Base-by-base conservation (phyloP, 805 yeast species). In the Spathaspora passalidarum region DNA sequence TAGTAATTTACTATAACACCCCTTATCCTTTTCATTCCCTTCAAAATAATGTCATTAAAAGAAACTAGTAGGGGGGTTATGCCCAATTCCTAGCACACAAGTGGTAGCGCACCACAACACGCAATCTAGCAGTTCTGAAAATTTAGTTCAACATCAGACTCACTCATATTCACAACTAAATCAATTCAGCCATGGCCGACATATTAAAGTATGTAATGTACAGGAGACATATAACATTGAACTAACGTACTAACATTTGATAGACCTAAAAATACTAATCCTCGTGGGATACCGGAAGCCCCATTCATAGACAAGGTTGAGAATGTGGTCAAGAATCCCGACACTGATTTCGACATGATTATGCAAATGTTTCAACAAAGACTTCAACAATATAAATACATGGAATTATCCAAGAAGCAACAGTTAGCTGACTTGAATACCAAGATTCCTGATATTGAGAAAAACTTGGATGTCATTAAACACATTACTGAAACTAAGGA, bases 221-320 rank as follows among this genome's bases (percentile, higher is more conserved):
- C n/a, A n/a, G n/a, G n/a, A 17, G 6, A 3, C 19, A 23, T 29
- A 8, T n/a, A 14, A 9, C 32, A 21, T 21, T 16, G 4, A n/a
- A 20, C 21, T n/a, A 25, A 32, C 11, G n/a, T 43, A 47, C 44
- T 47, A 43, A 47, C 47, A 2, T 29, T 25, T 14, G 4, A 2
- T 34, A 50, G 53, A 45, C 48, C 52, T 16, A 51, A 43, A 40
- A 75, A 80, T 42, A 68, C 82, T 19, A 94, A 94, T 59, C 94
- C 97, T 8, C 78, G 98, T 52, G 99, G 99, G 3, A 94, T 94
- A 47, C 99, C 99, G 5, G 86, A 88, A 60, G 99, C 99, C 1
- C 96, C 95, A 35, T 94, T 94, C 64, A 82, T 94, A 43, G 95
- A 86, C 51, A 80, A 81, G 46, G 94, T 91, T 8, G 94, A 82